Evolutionary conservation across 2,329 filamentous ascomycete species (phyloP).

Genomic region (Metarhizium humberi): DNA sequence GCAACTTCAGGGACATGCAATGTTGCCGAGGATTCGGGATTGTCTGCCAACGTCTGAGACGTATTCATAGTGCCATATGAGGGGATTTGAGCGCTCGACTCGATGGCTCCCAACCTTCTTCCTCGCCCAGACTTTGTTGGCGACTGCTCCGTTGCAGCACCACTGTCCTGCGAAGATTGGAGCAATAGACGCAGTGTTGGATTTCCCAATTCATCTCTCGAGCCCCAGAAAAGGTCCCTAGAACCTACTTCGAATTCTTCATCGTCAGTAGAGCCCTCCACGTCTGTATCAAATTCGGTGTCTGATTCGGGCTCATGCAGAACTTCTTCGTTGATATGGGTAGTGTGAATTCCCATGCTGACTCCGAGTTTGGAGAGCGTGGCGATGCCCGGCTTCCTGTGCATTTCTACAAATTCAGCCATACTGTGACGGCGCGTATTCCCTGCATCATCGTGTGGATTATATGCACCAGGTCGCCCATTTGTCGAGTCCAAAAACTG

Average conservation of each 20-base stretch:
- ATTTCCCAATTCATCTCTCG: slow-evolving; percentile 16
- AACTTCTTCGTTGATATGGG: slow-evolving; percentile 56
- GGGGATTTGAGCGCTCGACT: slow-evolving; percentile 9
- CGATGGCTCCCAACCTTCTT: slow-evolving; percentile 6
- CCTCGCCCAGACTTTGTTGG: slow-evolving; percentile 10
- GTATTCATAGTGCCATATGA: slow-evolving; percentile 25
- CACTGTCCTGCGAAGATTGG: not conserved
- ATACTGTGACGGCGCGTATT: slow-evolving; percentile 34
- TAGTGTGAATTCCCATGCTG: slow-evolving; percentile 66
- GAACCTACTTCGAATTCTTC: slow-evolving; percentile 16
- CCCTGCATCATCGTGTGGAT: slow-evolving; percentile 26
- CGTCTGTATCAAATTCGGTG: slow-evolving; percentile 21
- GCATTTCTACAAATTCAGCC: slow-evolving; percentile 51
- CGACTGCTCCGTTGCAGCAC: slow-evolving; percentile 5
- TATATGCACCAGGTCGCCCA: slow-evolving; percentile 32
- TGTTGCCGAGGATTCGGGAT: slow-evolving; percentile 2
- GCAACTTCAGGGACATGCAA: slow-evolving; percentile 7
- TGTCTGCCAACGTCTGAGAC: slow-evolving; percentile 10
- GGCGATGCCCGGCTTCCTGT: slow-evolving; percentile 48
- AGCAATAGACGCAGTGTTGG: slow-evolving; percentile 14
- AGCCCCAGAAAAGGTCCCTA: slow-evolving; percentile 17
- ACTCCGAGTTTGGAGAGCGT: slow-evolving; percentile 48
- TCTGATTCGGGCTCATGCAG: slow-evolving; percentile 32
- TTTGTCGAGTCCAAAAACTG: slow-evolving; percentile 34
- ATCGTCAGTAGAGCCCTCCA: slow-evolving; percentile 19